Evolutionary conservation across 2,329 filamentous ascomycete species (phyloP), one percentile per base, ranked within the genome.

Genomic region (Trichoderma gracile): DNA sequence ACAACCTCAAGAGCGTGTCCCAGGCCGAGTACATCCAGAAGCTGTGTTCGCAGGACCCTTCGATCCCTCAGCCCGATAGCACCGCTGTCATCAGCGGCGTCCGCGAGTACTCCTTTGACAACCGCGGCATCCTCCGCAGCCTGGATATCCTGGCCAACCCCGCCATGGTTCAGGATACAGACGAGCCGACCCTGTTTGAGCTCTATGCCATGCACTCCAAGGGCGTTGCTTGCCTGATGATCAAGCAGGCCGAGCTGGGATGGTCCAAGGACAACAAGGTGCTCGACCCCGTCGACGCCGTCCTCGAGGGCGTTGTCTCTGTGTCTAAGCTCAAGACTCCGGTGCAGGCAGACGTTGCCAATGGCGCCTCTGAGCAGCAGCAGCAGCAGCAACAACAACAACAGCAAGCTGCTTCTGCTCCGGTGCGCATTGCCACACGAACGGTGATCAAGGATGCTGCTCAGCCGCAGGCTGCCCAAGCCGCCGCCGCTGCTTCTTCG

Each of bases 41-140:
- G 67, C 82, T 97, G 65, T 87, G 89, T 14, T 83, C 86, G 50
- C 89, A 90, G 74, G 89, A 94, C 73, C 74, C 86, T 57, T 84
- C 84, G 64, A 84, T 96, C 63, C 92, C 92, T 8, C 90, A 90
- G 75, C 93, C 94, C 60, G 94, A 97, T 74, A 93, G 93, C 68
- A 99, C 95, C 65, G 95, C 95, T 70, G 96, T 97, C 76, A 93
- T 99, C 82, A 98, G 93, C 78, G 95, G 94, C 71, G 89, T 99
- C 71, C 90, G 94, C 53, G 95, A 99, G 80, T 95, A 96, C 76
- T 97, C 93, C 2, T 93, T 98, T 70, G 88, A 87, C 60, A 90
- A 91, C 72, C 92, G 92, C 74, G 94, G 95, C 15, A 84, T 92
- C 69, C 85, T 99, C 57, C 88, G 95, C 75, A 98, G 94, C 74